A percentile compares a stretch with the other conserved stretches of the same genome.
phyloP scores from a whole-genome alignment of 257 asterid species.

The Primulina tabacum region DNA sequence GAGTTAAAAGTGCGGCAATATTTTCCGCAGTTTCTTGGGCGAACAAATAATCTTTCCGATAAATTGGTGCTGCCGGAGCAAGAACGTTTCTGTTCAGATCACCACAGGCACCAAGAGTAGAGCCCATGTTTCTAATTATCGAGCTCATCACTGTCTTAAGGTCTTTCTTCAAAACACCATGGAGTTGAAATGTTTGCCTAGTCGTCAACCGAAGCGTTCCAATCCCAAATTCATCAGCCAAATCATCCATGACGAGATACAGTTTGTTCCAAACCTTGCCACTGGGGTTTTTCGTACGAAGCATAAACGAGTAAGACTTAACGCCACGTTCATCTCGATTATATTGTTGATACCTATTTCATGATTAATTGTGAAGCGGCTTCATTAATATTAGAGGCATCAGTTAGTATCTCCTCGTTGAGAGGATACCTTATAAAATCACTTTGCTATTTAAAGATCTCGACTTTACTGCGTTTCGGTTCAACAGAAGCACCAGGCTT shows the following conservation, averaged over 20 bases:
- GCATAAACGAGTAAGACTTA: slow-evolving; percentile 87
- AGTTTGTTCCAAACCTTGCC: slow-evolving; percentile 89
- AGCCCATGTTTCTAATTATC: slow-evolving; percentile 77
- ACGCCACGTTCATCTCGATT: slow-evolving; percentile 88
- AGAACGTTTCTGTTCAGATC: slow-evolving; percentile 92
- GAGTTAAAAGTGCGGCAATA: slow-evolving; percentile 82
- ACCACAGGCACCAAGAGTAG: slow-evolving; percentile 98
- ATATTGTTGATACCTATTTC: slow-evolving; percentile 92
- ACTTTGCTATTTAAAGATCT: slow-evolving; percentile 86
- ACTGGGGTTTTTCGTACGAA: slow-evolving; percentile 92
- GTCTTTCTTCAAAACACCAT: slow-evolving; percentile 80
- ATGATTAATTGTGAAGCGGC: slow-evolving; percentile 88
- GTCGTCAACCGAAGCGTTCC: slow-evolving; percentile 95
- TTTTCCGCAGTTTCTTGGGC: slow-evolving; percentile 93
- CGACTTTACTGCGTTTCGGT: slow-evolving; percentile 88
- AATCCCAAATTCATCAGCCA: slow-evolving; percentile 90
- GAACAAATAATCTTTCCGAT: slow-evolving; percentile 70
- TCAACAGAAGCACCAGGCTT: slow-evolving; percentile 59
- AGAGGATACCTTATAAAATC: slow-evolving; percentile 89
- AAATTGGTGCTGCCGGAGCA: slow-evolving; percentile 86
- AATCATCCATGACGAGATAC: slow-evolving; percentile 85
- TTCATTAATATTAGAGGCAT: slow-evolving; percentile 77
- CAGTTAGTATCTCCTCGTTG: slow-evolving; percentile 77
- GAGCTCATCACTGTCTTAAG: slow-evolving; percentile 94
- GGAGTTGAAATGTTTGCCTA: slow-evolving; percentile 95